Conservation (phyloP, 1,139 yeast genomes). For the Pichia sp. region DNA sequence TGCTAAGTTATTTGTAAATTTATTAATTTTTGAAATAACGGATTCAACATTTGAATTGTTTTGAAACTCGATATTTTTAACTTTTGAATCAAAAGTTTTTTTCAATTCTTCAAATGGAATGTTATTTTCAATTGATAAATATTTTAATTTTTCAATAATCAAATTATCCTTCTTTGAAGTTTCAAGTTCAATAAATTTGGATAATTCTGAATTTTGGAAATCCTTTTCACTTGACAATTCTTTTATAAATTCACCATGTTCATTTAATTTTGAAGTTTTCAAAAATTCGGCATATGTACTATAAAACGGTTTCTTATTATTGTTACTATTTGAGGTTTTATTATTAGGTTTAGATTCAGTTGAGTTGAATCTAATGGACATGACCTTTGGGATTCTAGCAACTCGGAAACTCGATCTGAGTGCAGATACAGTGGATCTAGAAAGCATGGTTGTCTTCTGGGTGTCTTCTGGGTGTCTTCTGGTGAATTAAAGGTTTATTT, state of each 20-base stretch:
- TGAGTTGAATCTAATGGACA: slow-evolving; percentile 8
- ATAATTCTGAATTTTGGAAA: slow-evolving; percentile 20
- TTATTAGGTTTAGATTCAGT: background rate
- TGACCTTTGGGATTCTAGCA: background rate
- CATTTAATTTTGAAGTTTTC: slow-evolving; percentile 44
- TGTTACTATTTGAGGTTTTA: background rate
- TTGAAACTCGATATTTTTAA: slow-evolving; percentile 7
- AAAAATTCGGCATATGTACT: slow-evolving; percentile 47
- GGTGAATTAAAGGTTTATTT: no score
- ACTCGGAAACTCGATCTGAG: background rate
- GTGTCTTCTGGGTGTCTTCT: no score
- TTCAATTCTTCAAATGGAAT: slow-evolving; percentile 20
- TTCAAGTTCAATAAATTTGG: slow-evolving; percentile 15
- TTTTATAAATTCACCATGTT: slow-evolving; percentile 34
- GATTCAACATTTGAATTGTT: slow-evolving; percentile 2
- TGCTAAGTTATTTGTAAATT: slow-evolving; percentile 16
- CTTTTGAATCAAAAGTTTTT: slow-evolving; percentile 18
- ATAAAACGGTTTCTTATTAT: slow-evolving; percentile 8
- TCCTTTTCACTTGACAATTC: slow-evolving; percentile 18
- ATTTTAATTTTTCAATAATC: slow-evolving; percentile 22
- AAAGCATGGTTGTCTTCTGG: slow-evolving; percentile 6
- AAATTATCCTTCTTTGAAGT: slow-evolving; percentile 19
- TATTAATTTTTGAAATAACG: background rate
- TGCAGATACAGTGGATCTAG: slow-evolving; percentile 10
- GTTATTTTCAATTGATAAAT: slow-evolving; percentile 18